Evolutionary conservation across 1,284 basidiomycete species (phyloP).

Genomic region (Athelia psychrophila): DNA sequence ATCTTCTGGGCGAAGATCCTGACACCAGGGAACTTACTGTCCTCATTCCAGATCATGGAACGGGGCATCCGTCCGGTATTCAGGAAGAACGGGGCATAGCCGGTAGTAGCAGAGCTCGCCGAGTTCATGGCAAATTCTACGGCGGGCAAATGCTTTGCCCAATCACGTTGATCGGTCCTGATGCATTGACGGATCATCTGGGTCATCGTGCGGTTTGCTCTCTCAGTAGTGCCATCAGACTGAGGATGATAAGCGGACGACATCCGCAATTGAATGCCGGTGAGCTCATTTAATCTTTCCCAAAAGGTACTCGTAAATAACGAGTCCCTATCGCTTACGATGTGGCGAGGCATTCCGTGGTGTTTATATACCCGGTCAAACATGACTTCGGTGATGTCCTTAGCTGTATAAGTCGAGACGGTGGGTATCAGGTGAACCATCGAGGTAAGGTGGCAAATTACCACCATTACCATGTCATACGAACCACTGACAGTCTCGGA

Average conservation of each 20-base stretch:
- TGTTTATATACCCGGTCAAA: slow-evolving; percentile 19
- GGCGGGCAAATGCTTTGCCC: slow-evolving; percentile 20
- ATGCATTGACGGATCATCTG: slow-evolving; percentile 14
- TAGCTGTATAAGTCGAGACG: slow-evolving; percentile 11
- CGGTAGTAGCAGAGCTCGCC: no score
- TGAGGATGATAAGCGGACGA: slow-evolving; percentile 28
- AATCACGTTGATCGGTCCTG: slow-evolving; percentile 23
- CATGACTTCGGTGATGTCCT: slow-evolving; percentile 18
- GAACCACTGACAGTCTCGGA: slow-evolving; percentile 22
- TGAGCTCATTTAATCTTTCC: slow-evolving; percentile 4
- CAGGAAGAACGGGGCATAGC: slow-evolving; percentile 31
- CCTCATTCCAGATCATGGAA: slow-evolving; percentile 24
- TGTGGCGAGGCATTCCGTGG: slow-evolving; percentile 6
- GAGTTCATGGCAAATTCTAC: no score
- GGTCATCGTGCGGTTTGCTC: slow-evolving; percentile 21
- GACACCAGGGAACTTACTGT: slow-evolving; percentile 19
- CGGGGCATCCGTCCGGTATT: slow-evolving; percentile 30
- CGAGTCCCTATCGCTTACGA: slow-evolving; percentile 9
- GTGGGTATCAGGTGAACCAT: slow-evolving; percentile 29
- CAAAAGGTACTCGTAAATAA: slow-evolving; percentile 9
- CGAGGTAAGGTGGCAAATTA: slow-evolving; percentile 30
- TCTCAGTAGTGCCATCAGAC: slow-evolving; percentile 18
- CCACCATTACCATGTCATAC: slow-evolving; percentile 26
- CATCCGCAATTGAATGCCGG: slow-evolving; percentile 19
- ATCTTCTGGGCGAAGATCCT: slow-evolving; percentile 18